These are phyloP conservation scores for Debaryomyces psychrophilus DNA, from an alignment of 1,139 yeast species.

Conservation along the genomic window DNA sequence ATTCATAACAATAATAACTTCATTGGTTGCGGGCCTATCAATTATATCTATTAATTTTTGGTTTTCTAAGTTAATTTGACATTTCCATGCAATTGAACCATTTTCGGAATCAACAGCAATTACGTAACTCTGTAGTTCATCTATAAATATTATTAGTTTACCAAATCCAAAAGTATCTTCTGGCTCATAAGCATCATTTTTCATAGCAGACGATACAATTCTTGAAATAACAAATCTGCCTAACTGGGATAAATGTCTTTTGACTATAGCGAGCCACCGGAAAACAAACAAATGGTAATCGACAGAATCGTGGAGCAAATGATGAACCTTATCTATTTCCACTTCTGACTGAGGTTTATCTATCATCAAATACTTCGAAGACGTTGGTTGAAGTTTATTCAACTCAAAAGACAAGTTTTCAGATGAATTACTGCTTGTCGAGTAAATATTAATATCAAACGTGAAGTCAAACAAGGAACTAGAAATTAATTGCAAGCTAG, in stretches of 20 bases:
- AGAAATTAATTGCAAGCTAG: constrained; percentile 1
- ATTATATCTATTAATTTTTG: constrained; percentile 21
- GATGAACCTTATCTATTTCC: constrained; percentile 33
- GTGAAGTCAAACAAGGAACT: neutral
- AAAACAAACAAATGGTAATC: constrained; percentile 26
- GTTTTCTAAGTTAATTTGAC: constrained; percentile 13
- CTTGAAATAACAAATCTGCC: constrained; percentile 30
- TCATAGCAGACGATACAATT: constrained; percentile 1
- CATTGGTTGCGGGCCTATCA: constrained; percentile 19
- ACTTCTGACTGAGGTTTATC: constrained; percentile 37
- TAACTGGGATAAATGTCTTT: constrained; percentile 40
- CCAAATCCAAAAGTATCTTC: constrained; percentile 31
- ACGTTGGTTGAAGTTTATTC: constrained; percentile 12
- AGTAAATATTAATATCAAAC: neutral
- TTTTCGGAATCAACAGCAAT: constrained; percentile 36
- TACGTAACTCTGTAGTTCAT: constrained; percentile 23
- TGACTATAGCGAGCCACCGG: constrained; percentile 35
- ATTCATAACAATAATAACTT: constrained; percentile 27
- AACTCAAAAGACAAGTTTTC: constrained; percentile 10
- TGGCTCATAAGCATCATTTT: constrained; percentile 4
- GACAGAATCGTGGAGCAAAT: constrained; percentile 33
- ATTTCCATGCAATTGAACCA: constrained; percentile 34
- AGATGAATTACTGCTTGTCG: neutral
- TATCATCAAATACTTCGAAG: constrained; percentile 20
- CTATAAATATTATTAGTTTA: constrained; percentile 36